These are phyloP conservation scores for Acer saccharum DNA, from an alignment of 345 rosid species.

Conservation along the genomic window DNA sequence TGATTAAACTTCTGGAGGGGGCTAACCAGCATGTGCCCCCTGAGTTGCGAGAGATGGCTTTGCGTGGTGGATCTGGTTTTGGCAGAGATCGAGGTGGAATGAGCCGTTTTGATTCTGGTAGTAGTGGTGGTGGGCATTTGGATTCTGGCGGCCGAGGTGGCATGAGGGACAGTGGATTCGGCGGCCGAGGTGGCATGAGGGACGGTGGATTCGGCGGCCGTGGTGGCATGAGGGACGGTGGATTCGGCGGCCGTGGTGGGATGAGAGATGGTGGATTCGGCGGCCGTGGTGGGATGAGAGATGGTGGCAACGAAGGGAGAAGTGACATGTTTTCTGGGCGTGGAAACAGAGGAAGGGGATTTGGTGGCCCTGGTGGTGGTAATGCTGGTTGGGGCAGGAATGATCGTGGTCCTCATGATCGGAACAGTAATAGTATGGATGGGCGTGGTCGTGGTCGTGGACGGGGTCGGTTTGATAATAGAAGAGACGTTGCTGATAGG, in stretches of 20 bases:
- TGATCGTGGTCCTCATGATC: constrained; percentile 59
- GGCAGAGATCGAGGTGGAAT: constrained; percentile 70
- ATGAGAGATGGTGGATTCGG: constrained; percentile 48
- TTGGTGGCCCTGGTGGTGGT: constrained; percentile 55
- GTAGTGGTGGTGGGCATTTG: constrained; percentile 65
- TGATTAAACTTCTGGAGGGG: constrained; percentile 87
- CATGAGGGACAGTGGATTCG: constrained; percentile 46
- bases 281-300: constrained; percentile 49
- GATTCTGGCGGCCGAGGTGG: constrained; percentile 63
- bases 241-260: constrained; percentile 47
- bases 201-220: constrained; percentile 45
- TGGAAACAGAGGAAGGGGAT: constrained; percentile 70
- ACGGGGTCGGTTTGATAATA: constrained; percentile 72
- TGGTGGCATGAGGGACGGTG: constrained; percentile 39
- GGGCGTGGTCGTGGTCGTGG: constrained; percentile 75
- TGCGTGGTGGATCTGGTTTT: constrained; percentile 69
- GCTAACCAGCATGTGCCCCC: constrained; percentile 93
- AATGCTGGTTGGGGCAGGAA: constrained; percentile 54
- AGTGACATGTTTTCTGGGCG: constrained; percentile 55
- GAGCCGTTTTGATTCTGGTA: constrained; percentile 66
- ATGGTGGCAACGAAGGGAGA: constrained; percentile 54
- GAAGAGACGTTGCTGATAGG: constrained; percentile 54
- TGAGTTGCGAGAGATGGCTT: constrained; percentile 81
- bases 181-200: constrained; percentile 54
- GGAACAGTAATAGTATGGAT: constrained; percentile 55